Percentiles rank a stretch among this genome's conserved stretches.
Evolutionary conservation across 2,329 filamentous ascomycete species (phyloP).

Genomic region (Ceratocystis destructans): DNA sequence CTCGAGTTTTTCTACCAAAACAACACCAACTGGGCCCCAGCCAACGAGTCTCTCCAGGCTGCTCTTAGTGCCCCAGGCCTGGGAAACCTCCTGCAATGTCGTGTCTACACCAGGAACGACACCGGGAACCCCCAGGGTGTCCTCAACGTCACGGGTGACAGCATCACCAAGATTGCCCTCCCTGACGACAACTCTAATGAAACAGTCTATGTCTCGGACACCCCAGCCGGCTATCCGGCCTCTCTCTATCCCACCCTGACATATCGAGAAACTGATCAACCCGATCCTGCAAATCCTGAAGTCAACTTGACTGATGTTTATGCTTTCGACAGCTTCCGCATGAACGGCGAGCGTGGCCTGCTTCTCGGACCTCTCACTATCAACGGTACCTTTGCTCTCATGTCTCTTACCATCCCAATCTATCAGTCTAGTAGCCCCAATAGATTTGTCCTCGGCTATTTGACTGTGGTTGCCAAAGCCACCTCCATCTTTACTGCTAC

Average conservation of each 20-base stretch:
- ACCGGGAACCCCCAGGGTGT: conserved; percentile 44
- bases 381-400: conserved; percentile 58
- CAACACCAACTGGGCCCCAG: conserved; percentile 50
- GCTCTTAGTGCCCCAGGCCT: conserved; percentile 50
- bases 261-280: conserved; percentile 36
- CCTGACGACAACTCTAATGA: conserved; percentile 49
- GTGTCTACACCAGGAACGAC: conserved; percentile 56
- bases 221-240: conserved; percentile 53
- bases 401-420: conserved; percentile 72
- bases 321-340: conserved; percentile 36
- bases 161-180: conserved; percentile 40
- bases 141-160: conserved; percentile 47
- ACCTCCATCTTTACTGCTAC: conserved; percentile 48
- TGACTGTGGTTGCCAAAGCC: conserved; percentile 66
- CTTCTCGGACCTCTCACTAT: conserved; percentile 62
- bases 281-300: conserved; percentile 31
- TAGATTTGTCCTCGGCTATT: conserved; percentile 54
- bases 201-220: conserved; percentile 46
- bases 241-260: conserved; percentile 67
- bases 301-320: conserved; percentile 23
- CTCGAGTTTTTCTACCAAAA: conserved; percentile 39
- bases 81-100: conserved; percentile 51
- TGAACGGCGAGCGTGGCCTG: conserved; percentile 43
- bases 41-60: conserved; percentile 52
- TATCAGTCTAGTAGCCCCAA: conserved; percentile 28